Evolutionary conservation across 2,329 filamentous ascomycete genomes (phyloP), one percentile per base, ranked within the genome.

Genomic region (Hymenoscyphus infarciens): DNA sequence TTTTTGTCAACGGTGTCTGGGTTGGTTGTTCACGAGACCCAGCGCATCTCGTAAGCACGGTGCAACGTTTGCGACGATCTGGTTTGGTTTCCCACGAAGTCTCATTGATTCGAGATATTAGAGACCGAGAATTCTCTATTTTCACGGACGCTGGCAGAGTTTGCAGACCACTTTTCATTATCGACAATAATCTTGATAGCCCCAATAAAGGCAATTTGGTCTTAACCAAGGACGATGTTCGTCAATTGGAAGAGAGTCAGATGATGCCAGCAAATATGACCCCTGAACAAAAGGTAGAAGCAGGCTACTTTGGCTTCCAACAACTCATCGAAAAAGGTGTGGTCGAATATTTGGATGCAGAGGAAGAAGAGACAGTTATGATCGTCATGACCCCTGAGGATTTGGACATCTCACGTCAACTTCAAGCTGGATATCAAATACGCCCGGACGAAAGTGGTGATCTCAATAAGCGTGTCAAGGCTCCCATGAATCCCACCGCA

Each of bases 381-480:
- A 99, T 99, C 73, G 92, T 93, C 76, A 99, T 99, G 94, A 96
- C 92, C 0, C 95, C 95, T 0, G 94, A 98, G 75, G 95, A 98
- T 73, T 80, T 99, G 42, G 92, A 97, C 61, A 85, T 86, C 25
- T 92, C 88, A 66, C 84, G 89, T 64, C 80, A 88, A 68, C 81
- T 88, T 61, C 90, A 91, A 75, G 80, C 83, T 56, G 88, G 89
- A 56, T 83, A 87, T 67, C 78, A 82, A 27, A 74, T 86, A 39
- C 77, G 78, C 1, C 82, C 84, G 16, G 86, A 91, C 35, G 85
- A 88, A 56, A 83, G 82, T 72, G 73, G 83, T 75, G 90, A 96
- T 70, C 86, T 89, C 55, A 94, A 97, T 72, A 88, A 89, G 74
- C 88, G 95, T 72, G 85, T 99, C 69, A 95, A 95, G 77, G 93